Percentiles rank a stretch among this genome's conserved stretches.
These are phyloP conservation scores for Luffa acutangula DNA, from an alignment of 306 rosid species.

Conservation along the genomic window DNA sequence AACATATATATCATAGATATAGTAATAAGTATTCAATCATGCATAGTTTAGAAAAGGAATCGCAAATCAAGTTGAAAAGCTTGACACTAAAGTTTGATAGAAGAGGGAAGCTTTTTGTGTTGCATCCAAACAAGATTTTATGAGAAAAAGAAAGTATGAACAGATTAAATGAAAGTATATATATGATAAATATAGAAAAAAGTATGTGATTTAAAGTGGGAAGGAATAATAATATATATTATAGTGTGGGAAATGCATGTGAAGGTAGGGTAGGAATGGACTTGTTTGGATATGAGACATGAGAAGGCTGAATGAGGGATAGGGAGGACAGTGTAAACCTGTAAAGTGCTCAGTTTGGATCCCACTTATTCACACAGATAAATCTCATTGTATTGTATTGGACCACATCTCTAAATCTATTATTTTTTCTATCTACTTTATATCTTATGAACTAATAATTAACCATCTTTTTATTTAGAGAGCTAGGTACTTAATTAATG, in stretches of 20 bases:
- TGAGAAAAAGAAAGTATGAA: not conserved
- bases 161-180: not conserved
- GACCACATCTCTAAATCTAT: not conserved
- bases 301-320: not conserved
- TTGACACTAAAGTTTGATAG: not conserved
- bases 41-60: not conserved
- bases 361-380: not conserved
- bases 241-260: not conserved
- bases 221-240: not conserved
- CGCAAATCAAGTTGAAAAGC: not conserved
- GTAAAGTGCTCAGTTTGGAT: not conserved
- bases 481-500: too few relatives aligned
- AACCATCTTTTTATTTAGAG: too few relatives aligned
- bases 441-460: too few relatives aligned
- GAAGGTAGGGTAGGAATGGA: conserved; percentile 3
- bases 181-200: not conserved
- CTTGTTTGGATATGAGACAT: conserved; percentile 6
- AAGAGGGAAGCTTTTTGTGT: not conserved
- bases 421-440: not conserved
- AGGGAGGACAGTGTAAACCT: conserved; percentile 1
- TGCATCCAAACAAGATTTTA: not conserved
- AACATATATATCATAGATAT: not conserved
- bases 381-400: not conserved
- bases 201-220: not conserved
- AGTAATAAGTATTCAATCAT: not conserved